These are phyloP conservation scores for Phalaenopsis equestris DNA, from an alignment of 106 monocot genomes.

Conservation along the genomic window DNA sequence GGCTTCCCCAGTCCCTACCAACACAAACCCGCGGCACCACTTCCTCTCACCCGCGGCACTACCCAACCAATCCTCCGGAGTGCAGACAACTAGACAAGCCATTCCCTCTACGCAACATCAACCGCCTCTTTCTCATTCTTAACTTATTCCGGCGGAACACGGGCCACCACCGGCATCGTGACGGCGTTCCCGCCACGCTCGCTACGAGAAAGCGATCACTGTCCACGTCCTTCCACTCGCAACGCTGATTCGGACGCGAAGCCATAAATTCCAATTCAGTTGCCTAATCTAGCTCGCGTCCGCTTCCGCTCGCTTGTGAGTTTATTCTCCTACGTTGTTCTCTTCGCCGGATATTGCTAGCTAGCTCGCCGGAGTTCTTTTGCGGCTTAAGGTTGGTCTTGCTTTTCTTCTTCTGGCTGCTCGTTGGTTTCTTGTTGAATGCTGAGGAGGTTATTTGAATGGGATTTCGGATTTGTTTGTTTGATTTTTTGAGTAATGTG, in stretches of 20 bases:
- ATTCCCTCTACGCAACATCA: too few species aligned
- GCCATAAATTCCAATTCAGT: slow-evolving; percentile 13
- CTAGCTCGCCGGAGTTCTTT: background rate
- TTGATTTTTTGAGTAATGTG: background rate
- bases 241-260: slow-evolving; percentile 6
- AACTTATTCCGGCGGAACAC: background rate
- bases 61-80: too few species aligned
- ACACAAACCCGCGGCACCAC: background rate
- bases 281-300: slow-evolving; percentile 12
- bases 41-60: background rate
- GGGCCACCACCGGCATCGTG: background rate
- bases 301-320: background rate
- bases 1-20: too few species aligned
- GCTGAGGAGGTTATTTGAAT: background rate
- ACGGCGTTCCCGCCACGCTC: background rate
- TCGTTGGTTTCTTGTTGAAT: background rate
- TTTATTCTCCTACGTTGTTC: background rate
- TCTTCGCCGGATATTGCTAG: background rate
- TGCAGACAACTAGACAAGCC: too few species aligned
- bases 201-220: background rate
- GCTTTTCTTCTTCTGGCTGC: background rate
- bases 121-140: background rate
- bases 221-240: slow-evolving; percentile 8
- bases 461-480: background rate
- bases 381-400: background rate